phyloP scores from a whole-genome alignment of 2,329 filamentous ascomycete species.

The Boeremia exigua region DNA sequence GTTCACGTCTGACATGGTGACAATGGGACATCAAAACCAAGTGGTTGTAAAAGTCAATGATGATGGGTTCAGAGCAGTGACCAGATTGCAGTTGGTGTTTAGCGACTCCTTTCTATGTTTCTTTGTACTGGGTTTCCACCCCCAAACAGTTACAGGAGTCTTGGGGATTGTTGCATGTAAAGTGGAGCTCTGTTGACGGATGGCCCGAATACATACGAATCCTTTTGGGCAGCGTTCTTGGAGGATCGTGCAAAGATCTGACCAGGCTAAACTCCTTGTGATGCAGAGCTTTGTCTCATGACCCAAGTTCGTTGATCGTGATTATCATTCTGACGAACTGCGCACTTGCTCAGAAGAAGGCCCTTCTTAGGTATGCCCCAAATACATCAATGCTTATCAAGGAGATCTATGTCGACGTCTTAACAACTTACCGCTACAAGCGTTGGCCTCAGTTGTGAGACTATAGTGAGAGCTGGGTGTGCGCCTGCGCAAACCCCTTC shows the following conservation, averaged over 20 bases:
- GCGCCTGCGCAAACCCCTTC: too few species aligned
- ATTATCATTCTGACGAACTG: background rate
- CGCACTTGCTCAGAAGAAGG: too few species aligned
- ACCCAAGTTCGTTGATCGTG: background rate
- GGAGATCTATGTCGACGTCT: too few species aligned
- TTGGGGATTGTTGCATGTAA: background rate
- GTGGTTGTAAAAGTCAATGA: too few species aligned
- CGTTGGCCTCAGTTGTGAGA: too few species aligned
- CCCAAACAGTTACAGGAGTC: background rate
- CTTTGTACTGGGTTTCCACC: background rate
- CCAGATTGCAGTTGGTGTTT: background rate
- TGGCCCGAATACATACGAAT: background rate
- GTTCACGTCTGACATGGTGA: constrained; percentile 18
- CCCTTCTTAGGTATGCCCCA: too few species aligned
- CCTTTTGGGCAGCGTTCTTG: background rate
- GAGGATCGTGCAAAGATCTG: background rate
- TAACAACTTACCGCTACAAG: too few species aligned
- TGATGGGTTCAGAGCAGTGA: too few species aligned
- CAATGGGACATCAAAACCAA: too few species aligned
- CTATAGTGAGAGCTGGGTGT: too few species aligned
- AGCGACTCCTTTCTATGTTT: background rate
- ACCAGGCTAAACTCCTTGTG: background rate
- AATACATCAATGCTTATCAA: background rate
- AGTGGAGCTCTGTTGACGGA: background rate
- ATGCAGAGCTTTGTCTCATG: background rate